These are phyloP conservation scores for Yamagishiella unicocca DNA, from an alignment of 139 green algal genomes.

Conservation along the genomic window DNA sequence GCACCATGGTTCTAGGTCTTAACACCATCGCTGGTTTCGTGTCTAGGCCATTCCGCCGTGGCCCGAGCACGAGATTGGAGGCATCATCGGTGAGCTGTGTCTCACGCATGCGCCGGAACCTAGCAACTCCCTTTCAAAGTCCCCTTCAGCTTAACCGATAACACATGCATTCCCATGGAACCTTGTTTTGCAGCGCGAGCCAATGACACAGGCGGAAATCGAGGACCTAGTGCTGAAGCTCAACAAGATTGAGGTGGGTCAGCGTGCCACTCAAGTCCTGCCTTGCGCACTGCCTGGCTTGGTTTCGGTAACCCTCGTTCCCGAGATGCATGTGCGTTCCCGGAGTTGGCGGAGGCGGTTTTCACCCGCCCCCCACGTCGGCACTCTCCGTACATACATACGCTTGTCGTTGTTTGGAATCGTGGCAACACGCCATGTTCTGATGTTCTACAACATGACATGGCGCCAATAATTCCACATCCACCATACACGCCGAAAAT, in stretches of 20 bases:
- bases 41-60: conserved; percentile 17
- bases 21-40: conserved; percentile 42
- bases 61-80: not conserved
- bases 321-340: too few species aligned
- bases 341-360: too few species aligned
- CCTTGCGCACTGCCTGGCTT: too few species aligned
- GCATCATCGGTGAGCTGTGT: conserved; percentile 23
- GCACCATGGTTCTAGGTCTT: conserved; percentile 29
- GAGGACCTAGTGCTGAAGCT: conserved; percentile 91
- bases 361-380: not conserved
- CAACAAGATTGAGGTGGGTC: conserved; percentile 88
- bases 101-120: not conserved
- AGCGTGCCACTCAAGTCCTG: not conserved
- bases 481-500: too few species aligned
- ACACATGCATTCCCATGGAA: not conserved
- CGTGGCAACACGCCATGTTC: too few species aligned
- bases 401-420: not conserved
- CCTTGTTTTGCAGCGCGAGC: conserved; percentile 53
- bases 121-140: too few species aligned
- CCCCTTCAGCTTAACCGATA: too few species aligned
- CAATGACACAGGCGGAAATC: conserved; percentile 80
- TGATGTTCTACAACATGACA: too few species aligned
- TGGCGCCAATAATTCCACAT: too few species aligned
- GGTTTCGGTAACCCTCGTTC: too few species aligned
- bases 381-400: not conserved